Percentiles rank a stretch among this genome's conserved stretches.
Evolutionary conservation across 2,329 filamentous ascomycete genomes (phyloP).

Genomic region (Pyrenophora graminea): DNA sequence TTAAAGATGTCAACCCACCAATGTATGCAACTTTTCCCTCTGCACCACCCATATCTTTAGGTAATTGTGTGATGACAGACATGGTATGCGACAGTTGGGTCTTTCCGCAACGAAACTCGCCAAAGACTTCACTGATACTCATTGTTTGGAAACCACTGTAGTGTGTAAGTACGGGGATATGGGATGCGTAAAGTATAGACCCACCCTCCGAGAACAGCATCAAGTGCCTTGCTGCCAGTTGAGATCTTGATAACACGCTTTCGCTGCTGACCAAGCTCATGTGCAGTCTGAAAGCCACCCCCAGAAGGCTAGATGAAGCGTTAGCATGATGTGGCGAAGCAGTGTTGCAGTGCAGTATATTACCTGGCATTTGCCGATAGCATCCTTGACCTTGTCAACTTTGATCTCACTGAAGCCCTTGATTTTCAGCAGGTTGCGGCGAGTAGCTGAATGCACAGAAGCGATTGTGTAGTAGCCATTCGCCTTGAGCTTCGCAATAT

Average conservation of each 20-base stretch:
- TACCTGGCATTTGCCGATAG: conserved; percentile 64
- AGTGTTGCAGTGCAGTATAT: conserved; percentile 10
- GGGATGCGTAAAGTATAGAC: conserved; percentile 1
- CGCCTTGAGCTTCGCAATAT: conserved; percentile 67
- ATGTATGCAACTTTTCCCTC: conserved; percentile 73
- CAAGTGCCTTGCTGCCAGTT: conserved; percentile 71
- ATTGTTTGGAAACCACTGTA: conserved; percentile 68
- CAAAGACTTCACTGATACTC: conserved; percentile 69
- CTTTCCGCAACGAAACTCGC: conserved; percentile 69
- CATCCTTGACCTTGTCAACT: conserved; percentile 72
- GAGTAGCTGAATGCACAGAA: conserved; percentile 63
- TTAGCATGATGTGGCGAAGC: conserved; percentile 12
- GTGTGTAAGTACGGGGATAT: conserved; percentile 12
- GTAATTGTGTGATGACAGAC: conserved; percentile 65
- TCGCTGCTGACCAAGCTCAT: conserved; percentile 65
- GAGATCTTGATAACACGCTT: conserved; percentile 68
- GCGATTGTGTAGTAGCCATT: conserved; percentile 67
- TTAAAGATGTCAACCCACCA: conserved; percentile 44
- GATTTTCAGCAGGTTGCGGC: conserved; percentile 65
- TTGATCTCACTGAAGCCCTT: conserved; percentile 73
- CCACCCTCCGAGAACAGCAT: conserved; percentile 66
- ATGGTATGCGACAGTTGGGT: conserved; percentile 72
- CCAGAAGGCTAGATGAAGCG: conserved; percentile 54
- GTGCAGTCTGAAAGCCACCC: conserved; percentile 67
- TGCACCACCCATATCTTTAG: conserved; percentile 66